Conservation (phyloP, 345 rosid genomes). For the Cardamine occulta region DNA sequence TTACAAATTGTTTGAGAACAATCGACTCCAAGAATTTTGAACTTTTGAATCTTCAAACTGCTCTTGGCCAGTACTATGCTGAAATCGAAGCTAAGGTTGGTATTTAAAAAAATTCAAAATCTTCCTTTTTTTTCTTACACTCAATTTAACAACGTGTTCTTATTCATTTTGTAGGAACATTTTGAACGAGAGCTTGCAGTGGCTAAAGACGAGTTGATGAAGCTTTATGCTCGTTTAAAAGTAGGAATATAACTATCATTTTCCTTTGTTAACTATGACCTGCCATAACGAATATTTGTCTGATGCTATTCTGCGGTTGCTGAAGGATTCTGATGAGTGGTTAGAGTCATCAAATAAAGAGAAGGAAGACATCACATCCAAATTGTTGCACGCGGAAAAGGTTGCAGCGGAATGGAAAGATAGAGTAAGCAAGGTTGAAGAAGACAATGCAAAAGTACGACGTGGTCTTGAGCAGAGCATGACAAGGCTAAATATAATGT, state of each 20-base stretch:
- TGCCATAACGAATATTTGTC: neutral
- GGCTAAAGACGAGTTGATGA: constrained; percentile 75
- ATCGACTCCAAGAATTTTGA: constrained; percentile 41
- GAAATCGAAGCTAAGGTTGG: constrained; percentile 92
- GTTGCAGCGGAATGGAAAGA: constrained; percentile 60
- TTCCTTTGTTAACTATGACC: constrained; percentile 1
- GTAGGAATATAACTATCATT: constrained; percentile 46
- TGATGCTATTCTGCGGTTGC: constrained; percentile 17
- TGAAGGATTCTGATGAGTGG: constrained; percentile 60
- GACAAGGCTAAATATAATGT: constrained; percentile 93
- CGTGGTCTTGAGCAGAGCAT: constrained; percentile 88
- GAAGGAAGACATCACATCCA: constrained; percentile 62
- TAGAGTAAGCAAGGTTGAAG: constrained; percentile 77
- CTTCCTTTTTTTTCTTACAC: neutral
- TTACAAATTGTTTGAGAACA: constrained; percentile 59
- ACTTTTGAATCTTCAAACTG: constrained; percentile 58
- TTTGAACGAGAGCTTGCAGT: constrained; percentile 70
- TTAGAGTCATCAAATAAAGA: constrained; percentile 58
- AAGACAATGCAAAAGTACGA: constrained; percentile 78
- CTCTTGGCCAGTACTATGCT: constrained; percentile 93
- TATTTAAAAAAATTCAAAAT: neutral
- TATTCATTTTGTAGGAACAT: constrained; percentile 55
- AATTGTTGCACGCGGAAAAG: constrained; percentile 64
- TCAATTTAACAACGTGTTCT: constrained; percentile 1
- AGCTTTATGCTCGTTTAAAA: constrained; percentile 57